These are phyloP conservation scores for Tanozyma kutaoensis DNA, from an alignment of 805 yeast species.

Conservation along the genomic window DNA sequence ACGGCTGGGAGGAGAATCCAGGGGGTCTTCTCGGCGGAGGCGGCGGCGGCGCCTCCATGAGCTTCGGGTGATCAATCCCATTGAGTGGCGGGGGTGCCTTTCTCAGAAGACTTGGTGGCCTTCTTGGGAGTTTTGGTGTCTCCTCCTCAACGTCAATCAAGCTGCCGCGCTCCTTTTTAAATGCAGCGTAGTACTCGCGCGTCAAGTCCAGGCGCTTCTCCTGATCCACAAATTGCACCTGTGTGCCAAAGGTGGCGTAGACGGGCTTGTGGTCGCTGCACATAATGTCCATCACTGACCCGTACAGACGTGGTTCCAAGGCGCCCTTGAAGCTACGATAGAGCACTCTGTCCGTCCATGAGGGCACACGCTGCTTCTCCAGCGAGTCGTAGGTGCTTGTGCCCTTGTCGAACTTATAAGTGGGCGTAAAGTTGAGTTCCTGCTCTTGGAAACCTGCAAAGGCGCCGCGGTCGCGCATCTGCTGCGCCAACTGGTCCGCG, in stretches of 20 bases:
- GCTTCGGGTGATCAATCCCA: no score
- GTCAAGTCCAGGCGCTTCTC: slow-evolving; percentile 14
- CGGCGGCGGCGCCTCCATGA: no score
- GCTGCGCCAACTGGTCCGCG: slow-evolving; percentile 67
- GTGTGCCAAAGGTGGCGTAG: slow-evolving; percentile 59
- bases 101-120: no score
- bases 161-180: no score
- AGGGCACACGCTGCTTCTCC: slow-evolving; percentile 86
- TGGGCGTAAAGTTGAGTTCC: slow-evolving; percentile 69
- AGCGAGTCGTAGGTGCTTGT: slow-evolving; percentile 73
- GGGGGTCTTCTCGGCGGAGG: no score
- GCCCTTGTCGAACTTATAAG: slow-evolving; percentile 86
- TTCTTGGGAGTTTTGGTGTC: no score
- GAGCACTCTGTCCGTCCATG: slow-evolving; percentile 91
- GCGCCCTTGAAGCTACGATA: slow-evolving; percentile 36
- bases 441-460: slow-evolving; percentile 69
- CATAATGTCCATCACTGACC: slow-evolving; percentile 41
- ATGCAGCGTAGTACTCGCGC: slow-evolving; percentile 14
- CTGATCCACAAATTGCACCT: slow-evolving; percentile 52
- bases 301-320: slow-evolving; percentile 54
- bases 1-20: slow-evolving; percentile 24
- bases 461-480: slow-evolving; percentile 55
- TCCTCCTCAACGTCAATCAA: no score
- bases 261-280: slow-evolving; percentile 93
- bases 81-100: no score